Base-by-base conservation (phyloP, 2,329 filamentous ascomycete species). In the Trichoderma asperellum region DNA sequence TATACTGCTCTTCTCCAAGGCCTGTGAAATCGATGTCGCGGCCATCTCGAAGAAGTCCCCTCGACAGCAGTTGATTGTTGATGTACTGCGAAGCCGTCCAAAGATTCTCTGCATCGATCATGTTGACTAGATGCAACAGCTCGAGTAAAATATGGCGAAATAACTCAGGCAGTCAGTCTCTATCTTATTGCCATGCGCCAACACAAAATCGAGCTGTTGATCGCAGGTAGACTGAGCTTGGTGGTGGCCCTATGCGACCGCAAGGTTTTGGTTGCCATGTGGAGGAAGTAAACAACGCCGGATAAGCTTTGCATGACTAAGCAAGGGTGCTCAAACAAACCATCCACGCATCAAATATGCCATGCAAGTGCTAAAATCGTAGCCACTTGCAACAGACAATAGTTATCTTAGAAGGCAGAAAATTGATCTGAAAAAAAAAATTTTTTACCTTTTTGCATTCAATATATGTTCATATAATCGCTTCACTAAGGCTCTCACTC, bases 21-120 rank as follows among this genome's bases (percentile, higher is more conserved):
- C 88, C 84, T 70, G 92, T 89, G 79, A 99, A 99, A 79, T 97
- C 91, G 80, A 99, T 92, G 53, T 83, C 84, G 75, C 91, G 88
- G 73, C 91, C 89, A 86, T 90, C 88, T 73, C 87, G 85, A 29
- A 91, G 79, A 11, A 92, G 81, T 3, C 89, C 89, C 70, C 89
- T 83, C 5, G 89, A 90, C 14, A 91, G 83, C 55, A 92, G 83
- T 76, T 91, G 88, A 76, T 91, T 91, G 81, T 91, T 91, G 81
- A 92, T 90, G 78, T 91, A 91, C 79, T 88, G 83, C 78, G 89
- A 91, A 16, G 89, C 89, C 74, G 88, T 89, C 70, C 85, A 85
- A 56, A 91, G 82, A 75, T 89, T 91, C 53, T 89, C 87, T 64
- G 82, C 80, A 76, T 89, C 87, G 73, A 85, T 83, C 85, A 87